Percentiles rank a stretch among this genome's conserved stretches.
These are phyloP conservation scores for Boeremia lycopersici DNA, from an alignment of 2,329 filamentous ascomycete species.

Conservation along the genomic window DNA sequence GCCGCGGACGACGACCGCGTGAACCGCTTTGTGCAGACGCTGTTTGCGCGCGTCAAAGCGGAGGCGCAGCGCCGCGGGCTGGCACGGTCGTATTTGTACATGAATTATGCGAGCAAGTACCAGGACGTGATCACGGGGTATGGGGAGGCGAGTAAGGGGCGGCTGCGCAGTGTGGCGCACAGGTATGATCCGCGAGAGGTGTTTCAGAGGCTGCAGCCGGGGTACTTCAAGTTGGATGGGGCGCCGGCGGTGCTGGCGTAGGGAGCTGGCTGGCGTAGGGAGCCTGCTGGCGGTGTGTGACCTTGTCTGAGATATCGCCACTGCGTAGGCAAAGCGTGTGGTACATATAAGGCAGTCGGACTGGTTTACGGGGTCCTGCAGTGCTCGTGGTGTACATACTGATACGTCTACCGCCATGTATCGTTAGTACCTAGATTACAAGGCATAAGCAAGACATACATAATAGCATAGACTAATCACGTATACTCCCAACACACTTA, in stretches of 20 bases:
- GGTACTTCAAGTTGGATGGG: slow-evolving; percentile 29
- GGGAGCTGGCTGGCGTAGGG: too few species aligned
- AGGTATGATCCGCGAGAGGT: slow-evolving; percentile 30
- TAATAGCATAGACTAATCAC: too few species aligned
- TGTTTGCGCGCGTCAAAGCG: slow-evolving; percentile 12
- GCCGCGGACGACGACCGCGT: slow-evolving; percentile 23
- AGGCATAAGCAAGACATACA: not conserved
- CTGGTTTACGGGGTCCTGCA: too few species aligned
- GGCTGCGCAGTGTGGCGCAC: slow-evolving; percentile 23
- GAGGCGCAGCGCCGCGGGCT: slow-evolving; percentile 21
- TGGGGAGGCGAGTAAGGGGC: slow-evolving; percentile 44
- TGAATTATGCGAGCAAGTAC: slow-evolving; percentile 55
- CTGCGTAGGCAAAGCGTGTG: too few species aligned
- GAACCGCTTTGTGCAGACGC: slow-evolving; percentile 18
- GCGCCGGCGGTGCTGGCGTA: slow-evolving; percentile 8
- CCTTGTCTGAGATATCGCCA: too few species aligned
- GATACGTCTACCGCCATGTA: too few species aligned
- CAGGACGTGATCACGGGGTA: slow-evolving; percentile 53
- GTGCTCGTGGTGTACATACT: too few species aligned
- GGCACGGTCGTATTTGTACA: slow-evolving; percentile 48
- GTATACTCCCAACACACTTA: too few species aligned
- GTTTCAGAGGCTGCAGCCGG: slow-evolving; percentile 30
- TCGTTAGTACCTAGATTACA: too few species aligned
- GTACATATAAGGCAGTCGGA: too few species aligned
- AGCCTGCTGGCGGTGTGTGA: too few species aligned